A percentile compares a stretch with the other conserved stretches of the same genome.
phyloP scores from a whole-genome alignment of 129 eudicot genomes.

The Flaveria bidentis region DNA sequence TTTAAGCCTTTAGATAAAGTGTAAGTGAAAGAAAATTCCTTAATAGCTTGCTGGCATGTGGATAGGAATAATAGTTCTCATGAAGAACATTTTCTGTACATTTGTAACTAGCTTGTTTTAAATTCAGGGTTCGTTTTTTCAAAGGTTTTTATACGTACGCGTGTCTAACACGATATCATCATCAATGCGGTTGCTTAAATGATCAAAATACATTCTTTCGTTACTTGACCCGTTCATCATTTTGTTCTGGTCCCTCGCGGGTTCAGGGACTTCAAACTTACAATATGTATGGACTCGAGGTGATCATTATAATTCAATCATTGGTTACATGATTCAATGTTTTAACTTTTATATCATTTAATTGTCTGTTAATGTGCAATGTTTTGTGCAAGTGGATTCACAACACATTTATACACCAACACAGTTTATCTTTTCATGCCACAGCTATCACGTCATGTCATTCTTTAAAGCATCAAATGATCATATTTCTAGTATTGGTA shows the following conservation, averaged over 20 bases:
- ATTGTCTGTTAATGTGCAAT: conserved; percentile 14
- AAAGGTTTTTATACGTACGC: conserved; percentile 15
- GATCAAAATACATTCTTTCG: not conserved
- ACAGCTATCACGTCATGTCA: conserved; percentile 41
- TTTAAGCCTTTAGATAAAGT: conserved; percentile 56
- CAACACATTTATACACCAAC: conserved; percentile 38
- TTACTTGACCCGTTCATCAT: conserved; percentile 3
- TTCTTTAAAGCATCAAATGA: conserved; percentile 19
- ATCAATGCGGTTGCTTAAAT: not conserved
- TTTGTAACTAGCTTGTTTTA: conserved; percentile 19
- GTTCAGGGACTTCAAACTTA: not conserved
- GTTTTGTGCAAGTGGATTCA: conserved; percentile 20
- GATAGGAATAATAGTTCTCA: conserved; percentile 50
- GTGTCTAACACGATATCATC: conserved; percentile 4
- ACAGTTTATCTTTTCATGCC: conserved; percentile 20
- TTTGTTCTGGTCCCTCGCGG: not conserved
- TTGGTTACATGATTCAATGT: conserved; percentile 19
- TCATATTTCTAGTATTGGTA: conserved; percentile 17
- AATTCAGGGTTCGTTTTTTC: conserved; percentile 17
- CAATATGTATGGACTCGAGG: not conserved
- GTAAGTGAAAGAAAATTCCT: conserved; percentile 46
- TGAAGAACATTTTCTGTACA: conserved; percentile 27
- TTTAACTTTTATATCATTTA: not conserved
- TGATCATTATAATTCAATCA: not conserved
- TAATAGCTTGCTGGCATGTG: conserved; percentile 64